Conservation (phyloP, 352 stramenopile species). For the Phytophthora ramorum region DNA sequence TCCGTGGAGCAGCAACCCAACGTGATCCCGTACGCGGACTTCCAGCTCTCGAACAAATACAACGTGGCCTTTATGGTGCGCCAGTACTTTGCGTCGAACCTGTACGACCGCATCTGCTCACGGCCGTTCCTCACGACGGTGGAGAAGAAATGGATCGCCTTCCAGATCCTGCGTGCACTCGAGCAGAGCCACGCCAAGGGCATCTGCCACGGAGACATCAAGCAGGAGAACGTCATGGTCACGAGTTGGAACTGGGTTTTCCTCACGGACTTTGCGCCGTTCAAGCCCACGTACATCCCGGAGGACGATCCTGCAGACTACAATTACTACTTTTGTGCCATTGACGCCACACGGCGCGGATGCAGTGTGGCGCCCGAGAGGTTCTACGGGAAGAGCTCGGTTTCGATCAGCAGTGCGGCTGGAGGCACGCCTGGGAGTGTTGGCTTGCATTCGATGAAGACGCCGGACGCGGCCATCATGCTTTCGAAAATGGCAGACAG, state of each 20-base stretch:
- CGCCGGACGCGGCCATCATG: conserved; percentile 66
- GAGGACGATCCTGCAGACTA: conserved; percentile 96
- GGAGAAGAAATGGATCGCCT: conserved; percentile 98
- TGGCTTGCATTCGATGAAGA: conserved; percentile 35
- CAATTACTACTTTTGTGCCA: conserved; percentile 95
- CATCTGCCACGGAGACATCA: conserved; percentile 98
- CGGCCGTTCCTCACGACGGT: conserved; percentile 95
- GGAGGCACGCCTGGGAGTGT: conserved; percentile 29
- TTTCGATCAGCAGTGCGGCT: conserved; percentile 7
- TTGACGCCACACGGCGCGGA: conserved; percentile 84
- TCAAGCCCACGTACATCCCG: conserved; percentile 95
- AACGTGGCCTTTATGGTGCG: conserved; percentile 94
- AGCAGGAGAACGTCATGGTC: conserved; percentile 98
- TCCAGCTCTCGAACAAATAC: conserved; percentile 78
- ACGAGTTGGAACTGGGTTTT: conserved; percentile 98
- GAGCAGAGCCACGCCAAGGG: conserved; percentile 93
- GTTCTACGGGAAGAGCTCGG: conserved; percentile 56
- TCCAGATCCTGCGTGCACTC: conserved; percentile 95
- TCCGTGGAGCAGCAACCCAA: conserved; percentile 81
- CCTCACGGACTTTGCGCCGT: conserved; percentile 96
- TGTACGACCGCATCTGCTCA: conserved; percentile 97
- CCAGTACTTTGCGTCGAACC: conserved; percentile 96
- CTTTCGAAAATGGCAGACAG: conserved; percentile 78
- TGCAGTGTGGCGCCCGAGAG: conserved; percentile 97
- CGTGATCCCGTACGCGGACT: conserved; percentile 85